Evolutionary conservation across 441 rosid species (phyloP), one percentile per base, ranked within the genome.

Genomic region (Populus tomentosa): DNA sequence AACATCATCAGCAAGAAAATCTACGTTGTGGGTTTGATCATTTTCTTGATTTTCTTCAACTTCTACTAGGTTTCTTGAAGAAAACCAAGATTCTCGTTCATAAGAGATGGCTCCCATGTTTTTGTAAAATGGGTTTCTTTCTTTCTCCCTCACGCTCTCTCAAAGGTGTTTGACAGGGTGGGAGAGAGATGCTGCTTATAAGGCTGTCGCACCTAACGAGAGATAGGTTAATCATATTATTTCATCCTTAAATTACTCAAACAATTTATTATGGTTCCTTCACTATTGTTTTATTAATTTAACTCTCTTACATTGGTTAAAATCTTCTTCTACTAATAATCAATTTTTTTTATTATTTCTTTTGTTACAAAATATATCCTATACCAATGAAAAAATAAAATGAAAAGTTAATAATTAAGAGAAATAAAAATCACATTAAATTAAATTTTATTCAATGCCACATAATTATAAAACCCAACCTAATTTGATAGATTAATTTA

Each of bases 61-160:
- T 33, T 64, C n/a, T 5, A 1, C 21, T 0, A 32, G 24, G 26
- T 9, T 75, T 24, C 71, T 65, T 56, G 69, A 18, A 80, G 79
- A 80, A 67, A 71, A 38, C 69, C 82, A 56, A 71, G 79, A 56
- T 53, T 66, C 79, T n/a, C 53, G 79, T 28, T 75, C 76, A 33
- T 56, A 24, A 75, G 69, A 66, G 61, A 71, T 38, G 18, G 53
- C 66, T 4, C 53, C 76, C 79, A 75, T 75, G 18, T 21, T 38
- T 21, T 36, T 75, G 72, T 11, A 9, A 26, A 13, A 8, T 11
- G 11, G 20, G 20, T 59, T 50, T 63, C 32, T 65, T 71, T 40
- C 6, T 69, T 10, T 40, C 24, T 63, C 1, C 28, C 42, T 70
- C 70, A 2, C 35, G 7, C n/a, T 46, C 10, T 10, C 40, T 28